Evolutionary conservation across 1,284 basidiomycete genomes (phyloP).

Genomic region (Pterulicium gracile): DNA sequence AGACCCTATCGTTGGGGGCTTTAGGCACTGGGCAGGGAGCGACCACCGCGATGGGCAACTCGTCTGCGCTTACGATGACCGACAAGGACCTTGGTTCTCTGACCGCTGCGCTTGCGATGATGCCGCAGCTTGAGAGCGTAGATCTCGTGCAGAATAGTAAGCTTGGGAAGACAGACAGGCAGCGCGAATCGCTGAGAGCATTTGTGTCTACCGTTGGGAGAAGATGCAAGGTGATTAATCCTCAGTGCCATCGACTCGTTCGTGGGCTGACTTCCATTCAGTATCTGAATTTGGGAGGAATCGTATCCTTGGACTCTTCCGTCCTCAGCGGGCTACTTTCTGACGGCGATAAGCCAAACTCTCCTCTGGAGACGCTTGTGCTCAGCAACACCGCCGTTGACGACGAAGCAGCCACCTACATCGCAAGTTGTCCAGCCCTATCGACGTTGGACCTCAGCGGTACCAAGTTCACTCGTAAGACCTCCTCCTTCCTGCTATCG

Average conservation of each 20-base stretch:
- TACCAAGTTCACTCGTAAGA: conserved; percentile 48
- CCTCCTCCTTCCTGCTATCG: not conserved
- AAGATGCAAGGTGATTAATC: conserved; percentile 38
- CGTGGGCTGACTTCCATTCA: conserved; percentile 13
- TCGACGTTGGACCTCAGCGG: conserved; percentile 39
- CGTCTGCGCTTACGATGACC: conserved; percentile 42
- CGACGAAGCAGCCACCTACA: conserved; percentile 40
- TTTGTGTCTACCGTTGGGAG: conserved; percentile 46
- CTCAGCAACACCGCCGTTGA: conserved; percentile 53
- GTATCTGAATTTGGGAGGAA: conserved; percentile 45
- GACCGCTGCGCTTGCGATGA: conserved; percentile 28
- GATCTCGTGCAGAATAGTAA: conserved; percentile 55
- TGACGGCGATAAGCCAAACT: conserved; percentile 14
- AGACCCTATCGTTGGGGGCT: conserved; percentile 46
- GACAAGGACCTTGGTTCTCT: conserved; percentile 36
- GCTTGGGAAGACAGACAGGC: conserved; percentile 29
- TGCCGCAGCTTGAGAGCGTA: conserved; percentile 33
- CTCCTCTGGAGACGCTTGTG: conserved; percentile 35
- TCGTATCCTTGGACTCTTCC: conserved; percentile 38
- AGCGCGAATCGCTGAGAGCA: conserved; percentile 27
- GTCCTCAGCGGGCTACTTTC: conserved; percentile 40
- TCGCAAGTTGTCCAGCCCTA: conserved; percentile 40
- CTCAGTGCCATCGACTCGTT: not conserved
- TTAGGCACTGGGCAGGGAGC: conserved; percentile 40
- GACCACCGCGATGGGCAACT: conserved; percentile 31